Evolutionary conservation across 1,284 basidiomycete species (phyloP), one percentile per base, ranked within the genome.

Genomic region (Ganoderma sinense): DNA sequence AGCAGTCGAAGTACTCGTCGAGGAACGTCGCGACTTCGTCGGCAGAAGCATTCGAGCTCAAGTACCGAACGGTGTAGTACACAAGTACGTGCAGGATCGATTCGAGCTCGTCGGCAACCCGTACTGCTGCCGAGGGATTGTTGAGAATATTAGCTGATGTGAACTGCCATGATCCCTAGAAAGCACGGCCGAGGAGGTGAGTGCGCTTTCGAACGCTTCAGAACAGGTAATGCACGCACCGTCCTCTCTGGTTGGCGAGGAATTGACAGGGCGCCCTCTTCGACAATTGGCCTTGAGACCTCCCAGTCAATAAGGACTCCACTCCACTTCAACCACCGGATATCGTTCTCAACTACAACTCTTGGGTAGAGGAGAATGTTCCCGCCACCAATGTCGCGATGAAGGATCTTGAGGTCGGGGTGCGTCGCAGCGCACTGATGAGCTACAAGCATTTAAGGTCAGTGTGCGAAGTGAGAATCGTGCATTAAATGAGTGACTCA

Each of bases 281-380:
- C 20, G 23, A 51, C 48, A 20, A 51, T 51, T 8, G 48, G 48
- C 20, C 23, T 51, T 20, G 48, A 51, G 23, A 23, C 18, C 20
- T 20, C 48, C 48, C 48, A 72, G 31, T 72, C 69, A 11, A 45
- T 39, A 13, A 72, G 65, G 3, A 72, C 2, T 0, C 71, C 68
- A 1, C 4, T 16, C 60, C 68, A 68, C 10, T 53, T 36, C 4
- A 71, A 1, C 5, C 4, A 13, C 6, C 13, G 7, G 4, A 8
- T 0, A 3, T 39, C 29, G 4, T 20, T 16, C 14, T n/a, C 11
- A 23, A n/a, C 13, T 5, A 16, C 41, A 6, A 65, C 11, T 23
- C n/a, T 29, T 1, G 60, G 64, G 4, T 41, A 48, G 26, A 70
- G 64, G 0, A 70, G 29, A 29, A 70, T 67, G 59, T 71, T 71